Evolutionary conservation across 1,284 basidiomycete species (phyloP), one percentile per base, ranked within the genome.

Genomic region (Sanguinoderma infundibulare): DNA sequence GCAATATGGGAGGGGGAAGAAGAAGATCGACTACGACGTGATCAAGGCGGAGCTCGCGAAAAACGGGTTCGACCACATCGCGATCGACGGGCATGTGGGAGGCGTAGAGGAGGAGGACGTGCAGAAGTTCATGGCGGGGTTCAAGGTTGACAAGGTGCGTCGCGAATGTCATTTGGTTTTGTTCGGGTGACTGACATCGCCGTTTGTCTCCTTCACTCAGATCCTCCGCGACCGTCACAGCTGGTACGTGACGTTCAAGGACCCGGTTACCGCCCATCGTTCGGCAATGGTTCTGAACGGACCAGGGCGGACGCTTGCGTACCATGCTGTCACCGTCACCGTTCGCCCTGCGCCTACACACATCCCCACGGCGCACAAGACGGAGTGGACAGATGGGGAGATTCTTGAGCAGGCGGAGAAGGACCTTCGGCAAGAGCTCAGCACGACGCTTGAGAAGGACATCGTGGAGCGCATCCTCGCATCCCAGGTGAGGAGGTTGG

Each of bases 181-280:
- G 60, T 54, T 47, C 15, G 2, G 26, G 39, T 24, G 61, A 24
- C 51, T 66, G 44, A 56, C 34, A 53, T 14, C 36, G 42, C 38
- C 49, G 15, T 26, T 39, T 39, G 35, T 39, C 38, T 10, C 39
- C 40, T 56, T 52, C n/a, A 49, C n/a, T 39, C 50, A 91, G 88
- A 78, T 92, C 28, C 76, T 92, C 1, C 84, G 84, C 63, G 90
- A 92, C 71, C 81, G 84, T 55, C 76, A 78, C 8, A 87, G 84
- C 12, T 86, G 89, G 79, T 92, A 90, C 68, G 82, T 91, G 61
- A 89, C 89, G 3, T 93, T 93, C 69, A 70, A 77, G 51, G 82
- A 83, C 6, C 71, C 77, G 1, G 84, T 86, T 62, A 77, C 82
- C 2, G 91, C 91, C 0, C 81, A 84, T 6, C 82, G 90, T 2